Evolutionary conservation across 2,329 filamentous ascomycete species (phyloP), one percentile per base, ranked within the genome.

Genomic region (Hypomyces perniciosus): DNA sequence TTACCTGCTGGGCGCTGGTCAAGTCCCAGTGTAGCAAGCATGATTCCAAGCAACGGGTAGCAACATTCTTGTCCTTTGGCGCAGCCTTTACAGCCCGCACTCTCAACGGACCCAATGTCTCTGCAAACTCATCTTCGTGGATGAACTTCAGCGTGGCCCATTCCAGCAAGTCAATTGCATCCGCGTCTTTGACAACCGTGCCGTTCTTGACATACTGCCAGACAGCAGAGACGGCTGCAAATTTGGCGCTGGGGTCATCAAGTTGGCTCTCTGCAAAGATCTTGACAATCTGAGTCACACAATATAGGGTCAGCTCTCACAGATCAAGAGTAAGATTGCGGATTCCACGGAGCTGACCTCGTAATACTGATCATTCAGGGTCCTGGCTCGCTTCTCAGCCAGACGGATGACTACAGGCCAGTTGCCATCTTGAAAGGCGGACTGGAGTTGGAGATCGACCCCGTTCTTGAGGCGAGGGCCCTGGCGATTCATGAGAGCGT

Each of bases 21-120:
- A 81, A 69, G 56, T 83, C 80, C 70, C 76, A 79, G 47, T 78
- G 69, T 54, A 75, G 64, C 48, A 82, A 58, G 56, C 79, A 83
- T 7, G 74, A 72, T 56, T 78, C 72, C 41, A 82, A 65, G 52
- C 75, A 80, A 40, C 67, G 68, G 7, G 69, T 65, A 5, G 65
- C 72, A 13, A 61, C 60, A 30, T 59, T 62, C 54, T 69, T 73
- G 51, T 75, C 71, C 57, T 73, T 75, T 8, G 77, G 72, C n/a
- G 71, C 65, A 7, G 75, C 73, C 62, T 82, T 82, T 44, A 75
- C 78, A 43, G 77, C 70, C 31, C 75, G 70, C 8, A 69, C 66
- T 26, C 77, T 71, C 52, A 83, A 66, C 2, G 70, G 64, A 0
- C 79, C 80, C 6, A 83, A 63, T 1, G 72, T 77, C 48, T 72